Evolutionary conservation across 768 basidiomycete genomes (phyloP).

Genomic region (Amanita molliuscula): DNA sequence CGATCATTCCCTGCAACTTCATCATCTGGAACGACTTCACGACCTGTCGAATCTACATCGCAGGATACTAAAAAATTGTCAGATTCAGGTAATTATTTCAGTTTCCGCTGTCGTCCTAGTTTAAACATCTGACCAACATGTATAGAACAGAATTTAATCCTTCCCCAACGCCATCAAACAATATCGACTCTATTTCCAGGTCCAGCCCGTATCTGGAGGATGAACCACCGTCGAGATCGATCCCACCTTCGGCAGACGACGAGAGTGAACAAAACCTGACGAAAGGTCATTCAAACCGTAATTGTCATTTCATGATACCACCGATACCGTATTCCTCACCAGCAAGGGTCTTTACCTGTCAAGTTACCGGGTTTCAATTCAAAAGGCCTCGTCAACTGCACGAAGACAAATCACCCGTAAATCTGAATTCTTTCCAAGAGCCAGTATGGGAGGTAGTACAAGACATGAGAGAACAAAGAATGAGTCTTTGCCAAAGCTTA

Average conservation of each 20-base stretch:
- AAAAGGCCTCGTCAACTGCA: constrained; percentile 56
- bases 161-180: background rate
- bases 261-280: background rate
- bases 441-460: constrained; percentile 80
- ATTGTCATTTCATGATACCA: background rate
- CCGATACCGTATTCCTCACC: background rate
- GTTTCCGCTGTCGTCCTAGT: background rate
- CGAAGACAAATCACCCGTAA: constrained; percentile 39
- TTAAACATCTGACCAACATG: background rate
- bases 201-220: constrained; percentile 8
- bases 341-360: constrained; percentile 4
- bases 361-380: constrained; percentile 31
- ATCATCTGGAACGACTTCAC: background rate
- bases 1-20: constrained; percentile 16
- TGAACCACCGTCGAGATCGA: constrained; percentile 19
- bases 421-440: constrained; percentile 54
- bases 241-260: constrained; percentile 18
- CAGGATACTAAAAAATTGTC: background rate
- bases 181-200: too few species aligned
- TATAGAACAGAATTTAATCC: background rate
- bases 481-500: constrained; percentile 93
- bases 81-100: background rate
- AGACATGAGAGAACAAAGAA: constrained; percentile 92
- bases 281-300: background rate
- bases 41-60: background rate